These are phyloP conservation scores for Aurifilum marmelostoma DNA, from an alignment of 2,329 filamentous ascomycete genomes.

Conservation along the genomic window DNA sequence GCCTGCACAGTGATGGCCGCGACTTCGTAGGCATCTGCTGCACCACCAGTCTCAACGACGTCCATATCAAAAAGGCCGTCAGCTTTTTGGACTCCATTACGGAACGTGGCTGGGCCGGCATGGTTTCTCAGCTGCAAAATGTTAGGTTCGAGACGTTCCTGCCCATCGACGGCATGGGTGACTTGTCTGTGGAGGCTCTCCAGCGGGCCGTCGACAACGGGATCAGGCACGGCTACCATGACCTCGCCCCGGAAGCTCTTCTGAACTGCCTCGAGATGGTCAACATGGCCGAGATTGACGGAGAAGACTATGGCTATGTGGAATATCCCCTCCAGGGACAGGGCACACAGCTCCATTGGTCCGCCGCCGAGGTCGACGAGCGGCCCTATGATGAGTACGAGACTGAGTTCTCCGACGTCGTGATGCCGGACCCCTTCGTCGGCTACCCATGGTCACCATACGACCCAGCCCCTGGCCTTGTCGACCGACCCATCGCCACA, in stretches of 20 bases:
- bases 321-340: not conserved
- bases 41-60: not conserved
- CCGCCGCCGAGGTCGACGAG: not conserved
- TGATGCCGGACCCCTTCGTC: slow-evolving; percentile 1
- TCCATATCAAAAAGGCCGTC: not conserved
- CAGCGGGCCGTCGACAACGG: not conserved
- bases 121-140: not conserved
- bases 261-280: not conserved
- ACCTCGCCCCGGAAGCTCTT: not conserved
- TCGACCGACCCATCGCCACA: too few species aligned
- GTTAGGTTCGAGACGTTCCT: not conserved
- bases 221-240: not conserved
- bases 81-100: not conserved
- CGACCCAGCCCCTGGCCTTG: not conserved
- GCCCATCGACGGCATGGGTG: not conserved
- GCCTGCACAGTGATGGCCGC: not conserved
- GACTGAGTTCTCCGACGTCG: not conserved
- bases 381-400: not conserved
- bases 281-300: not conserved
- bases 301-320: not conserved
- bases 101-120: not conserved
- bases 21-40: not conserved
- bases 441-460: not conserved
- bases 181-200: not conserved
- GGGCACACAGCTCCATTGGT: not conserved